Conservation (phyloP, 2,329 filamentous ascomycete species). For the Monascus ruber region DNA sequence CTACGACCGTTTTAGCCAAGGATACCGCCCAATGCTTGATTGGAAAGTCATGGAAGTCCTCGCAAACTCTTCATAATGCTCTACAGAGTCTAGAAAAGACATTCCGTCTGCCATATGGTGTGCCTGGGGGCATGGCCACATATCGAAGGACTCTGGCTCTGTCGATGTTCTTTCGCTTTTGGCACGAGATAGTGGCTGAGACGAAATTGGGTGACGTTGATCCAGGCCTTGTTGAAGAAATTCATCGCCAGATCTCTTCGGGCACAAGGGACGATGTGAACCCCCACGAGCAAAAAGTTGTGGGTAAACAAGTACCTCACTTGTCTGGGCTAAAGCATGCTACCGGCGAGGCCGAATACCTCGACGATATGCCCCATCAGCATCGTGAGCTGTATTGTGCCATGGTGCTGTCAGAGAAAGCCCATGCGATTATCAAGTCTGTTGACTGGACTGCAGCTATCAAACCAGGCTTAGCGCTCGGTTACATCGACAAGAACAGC, state of each 20-base stretch:
- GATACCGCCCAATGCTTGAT: slow-evolving; percentile 55
- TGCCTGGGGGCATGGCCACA: slow-evolving; percentile 82
- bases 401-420: slow-evolving; percentile 67
- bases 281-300: slow-evolving; percentile 59
- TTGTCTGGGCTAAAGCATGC: slow-evolving; percentile 77
- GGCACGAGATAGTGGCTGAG: slow-evolving; percentile 61
- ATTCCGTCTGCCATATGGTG: slow-evolving; percentile 71
- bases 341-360: slow-evolving; percentile 79
- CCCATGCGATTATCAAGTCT: slow-evolving; percentile 67
- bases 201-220: slow-evolving; percentile 49
- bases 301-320: slow-evolving; percentile 70
- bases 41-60: slow-evolving; percentile 61
- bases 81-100: slow-evolving; percentile 69
- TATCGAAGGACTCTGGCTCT: slow-evolving; percentile 73
- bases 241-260: slow-evolving; percentile 65
- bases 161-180: slow-evolving; percentile 88
- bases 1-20: slow-evolving; percentile 66
- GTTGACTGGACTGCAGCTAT: slow-evolving; percentile 62
- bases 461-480: slow-evolving; percentile 64
- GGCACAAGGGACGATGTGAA: slow-evolving; percentile 62
- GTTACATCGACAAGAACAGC: slow-evolving; percentile 65
- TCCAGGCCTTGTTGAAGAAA: slow-evolving; percentile 58
- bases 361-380: slow-evolving; percentile 70
- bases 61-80: slow-evolving; percentile 63
- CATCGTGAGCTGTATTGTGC: slow-evolving; percentile 73